Base-by-base conservation (phyloP, 805 yeast genomes). In the Monosporozyma siamensis region DNA sequence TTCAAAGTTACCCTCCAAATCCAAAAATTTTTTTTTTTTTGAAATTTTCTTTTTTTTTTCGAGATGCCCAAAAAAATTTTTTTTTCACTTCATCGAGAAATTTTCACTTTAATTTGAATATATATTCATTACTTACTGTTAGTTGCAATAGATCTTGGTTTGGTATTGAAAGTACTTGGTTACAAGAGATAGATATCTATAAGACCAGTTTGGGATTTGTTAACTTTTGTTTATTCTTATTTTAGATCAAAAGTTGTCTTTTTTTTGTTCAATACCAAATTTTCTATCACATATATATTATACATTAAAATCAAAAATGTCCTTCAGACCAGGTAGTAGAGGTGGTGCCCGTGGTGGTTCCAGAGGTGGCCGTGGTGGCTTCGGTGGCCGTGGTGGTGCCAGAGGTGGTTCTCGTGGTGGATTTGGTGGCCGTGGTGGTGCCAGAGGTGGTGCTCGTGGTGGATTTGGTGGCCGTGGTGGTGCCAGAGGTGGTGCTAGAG, bases 271-370 rank as follows among this genome's bases (percentile, higher is more conserved):
- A n/a, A n/a, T n/a, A n/a, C n/a, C n/a, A n/a, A n/a, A n/a, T n/a
- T n/a, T 23, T 23, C 9, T 23, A 23, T 6, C 6, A 6, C 25
- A 23, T 9, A 6, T 23, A 6, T 6, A 23, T 6, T 15, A 27
- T 25, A 40, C 17, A 38, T 25, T 18, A 39, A 34, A 40, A 23
- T 23, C 25, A 46, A 25, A 39, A 71, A 85, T 86, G 95, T 86
- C 90, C 63, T 81, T 80, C 64, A 78, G 80, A 69, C 78, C 84
- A 61, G 78, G 78, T 53, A 66, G 72, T 49, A 72, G 84, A 68
- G 83, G 84, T 55, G 71, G 76, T 48, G 61, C 62, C 54, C 52
- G 76, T 39, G 76, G 85, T 55, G 76, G 75, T 27, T 52, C 61
- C 63, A 32, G 69, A 75, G 48, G 76, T 48, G 62, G 61, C 54